A percentile compares a stretch with the other conserved stretches of the same genome.
phyloP scores from a whole-genome alignment of 2,329 filamentous ascomycete species.

The Nannizzia gypsea region DNA sequence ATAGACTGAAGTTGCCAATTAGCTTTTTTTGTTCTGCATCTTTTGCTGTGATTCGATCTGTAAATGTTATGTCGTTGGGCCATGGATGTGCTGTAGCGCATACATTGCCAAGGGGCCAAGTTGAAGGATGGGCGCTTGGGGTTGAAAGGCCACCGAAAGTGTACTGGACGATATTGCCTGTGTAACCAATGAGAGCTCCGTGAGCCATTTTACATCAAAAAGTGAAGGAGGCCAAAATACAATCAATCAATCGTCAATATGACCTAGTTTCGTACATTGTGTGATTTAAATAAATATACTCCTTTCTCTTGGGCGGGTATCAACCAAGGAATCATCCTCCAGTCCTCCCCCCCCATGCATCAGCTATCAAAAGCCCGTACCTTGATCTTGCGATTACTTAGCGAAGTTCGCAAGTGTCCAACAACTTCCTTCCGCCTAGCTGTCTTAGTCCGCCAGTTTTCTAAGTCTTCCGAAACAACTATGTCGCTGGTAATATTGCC shows the following conservation, averaged over 20 bases:
- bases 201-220: not conserved
- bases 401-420: conserved; percentile 26
- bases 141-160: no score
- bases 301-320: not conserved
- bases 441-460: conserved; percentile 27
- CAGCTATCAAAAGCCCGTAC: conserved; percentile 25
- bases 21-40: conserved; percentile 12
- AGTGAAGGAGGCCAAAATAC: not conserved
- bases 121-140: not conserved
- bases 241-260: not conserved
- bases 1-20: not conserved
- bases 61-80: not conserved
- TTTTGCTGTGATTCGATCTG: not conserved
- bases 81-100: not conserved
- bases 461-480: conserved; percentile 20
- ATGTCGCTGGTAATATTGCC: conserved; percentile 23
- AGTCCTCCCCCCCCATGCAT: conserved; percentile 12
- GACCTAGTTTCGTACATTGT: not conserved
- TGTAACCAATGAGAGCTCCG: not conserved
- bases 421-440: conserved; percentile 27
- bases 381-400: conserved; percentile 25
- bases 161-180: not conserved
- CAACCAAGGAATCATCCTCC: not conserved
- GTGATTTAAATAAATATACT: not conserved
- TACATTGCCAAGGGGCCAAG: not conserved